These are phyloP conservation scores for Coemansia sp. DNA, from an alignment of 371 early-diverging fungal species.

Conservation along the genomic window DNA sequence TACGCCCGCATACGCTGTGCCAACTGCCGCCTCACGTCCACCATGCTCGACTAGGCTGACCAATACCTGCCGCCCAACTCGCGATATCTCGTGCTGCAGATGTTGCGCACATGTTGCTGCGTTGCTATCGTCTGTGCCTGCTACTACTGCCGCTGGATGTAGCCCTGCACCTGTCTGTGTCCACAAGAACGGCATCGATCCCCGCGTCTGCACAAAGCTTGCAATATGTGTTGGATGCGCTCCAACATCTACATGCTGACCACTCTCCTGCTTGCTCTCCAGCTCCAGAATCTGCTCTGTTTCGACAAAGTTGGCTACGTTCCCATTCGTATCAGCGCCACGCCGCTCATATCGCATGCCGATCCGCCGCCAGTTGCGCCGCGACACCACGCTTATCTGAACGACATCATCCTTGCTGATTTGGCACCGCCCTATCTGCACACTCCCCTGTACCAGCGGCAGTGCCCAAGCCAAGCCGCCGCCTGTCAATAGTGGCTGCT, in stretches of 20 bases:
- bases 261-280: conserved; percentile 66
- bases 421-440: conserved; percentile 31
- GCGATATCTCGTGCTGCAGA: conserved; percentile 73
- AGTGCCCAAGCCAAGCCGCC: conserved; percentile 70
- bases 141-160: conserved; percentile 84
- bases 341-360: conserved; percentile 92
- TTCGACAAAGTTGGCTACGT: conserved; percentile 98
- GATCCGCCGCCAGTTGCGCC: conserved; percentile 87
- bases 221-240: conserved; percentile 2
- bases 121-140: conserved; percentile 69
- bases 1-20: conserved; percentile 71
- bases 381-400: conserved; percentile 68
- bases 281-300: conserved; percentile 92
- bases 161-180: conserved; percentile 85
- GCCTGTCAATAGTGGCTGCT: conserved; percentile 49
- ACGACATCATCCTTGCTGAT: conserved; percentile 49
- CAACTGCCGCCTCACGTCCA: conserved; percentile 73
- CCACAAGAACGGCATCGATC: conserved; percentile 97
- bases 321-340: conserved; percentile 92
- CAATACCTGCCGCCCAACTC: conserved; percentile 68
- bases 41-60: conserved; percentile 76
- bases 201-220: conserved; percentile 60
- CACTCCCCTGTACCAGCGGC: conserved; percentile 50
- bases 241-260: too few species aligned
- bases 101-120: conserved; percentile 59